Evolutionary conservation across 108 stramenopile species (phyloP).

Genomic region (Skeletonema grethae): DNA sequence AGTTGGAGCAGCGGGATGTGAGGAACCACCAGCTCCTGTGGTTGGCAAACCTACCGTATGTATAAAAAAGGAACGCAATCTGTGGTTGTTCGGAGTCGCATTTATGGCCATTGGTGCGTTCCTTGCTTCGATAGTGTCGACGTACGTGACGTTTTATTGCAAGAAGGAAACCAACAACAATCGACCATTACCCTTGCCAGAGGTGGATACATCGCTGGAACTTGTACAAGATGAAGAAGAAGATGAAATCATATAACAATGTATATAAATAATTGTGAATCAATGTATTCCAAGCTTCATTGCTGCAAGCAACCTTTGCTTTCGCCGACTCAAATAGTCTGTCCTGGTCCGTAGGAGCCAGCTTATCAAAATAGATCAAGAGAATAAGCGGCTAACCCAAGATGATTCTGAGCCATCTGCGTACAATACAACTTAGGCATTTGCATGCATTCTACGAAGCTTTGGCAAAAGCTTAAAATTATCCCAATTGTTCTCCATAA

Average conservation of each 20-base stretch:
- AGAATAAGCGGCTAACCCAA: no score
- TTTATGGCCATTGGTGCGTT: conserved; percentile 31
- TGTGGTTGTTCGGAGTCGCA: conserved; percentile 33
- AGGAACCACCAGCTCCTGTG: background rate
- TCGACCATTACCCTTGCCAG: conserved; percentile 16
- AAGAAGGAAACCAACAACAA: background rate
- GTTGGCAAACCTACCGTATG: conserved; percentile 12
- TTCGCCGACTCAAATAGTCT: no score
- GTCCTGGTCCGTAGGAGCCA: no score
- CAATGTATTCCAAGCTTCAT: no score
- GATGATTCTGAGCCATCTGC: no score
- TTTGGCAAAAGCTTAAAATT: no score
- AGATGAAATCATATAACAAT: conserved; percentile 6
- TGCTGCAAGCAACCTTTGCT: no score
- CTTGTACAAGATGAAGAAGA: conserved; percentile 16
- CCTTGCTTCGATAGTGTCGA: conserved; percentile 13
- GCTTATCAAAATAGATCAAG: no score
- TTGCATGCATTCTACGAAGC: no score
- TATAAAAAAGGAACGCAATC: conserved; percentile 17
- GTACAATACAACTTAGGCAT: no score
- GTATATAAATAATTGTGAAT: no score
- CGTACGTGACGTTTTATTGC: background rate
- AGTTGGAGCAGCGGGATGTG: conserved; percentile 27
- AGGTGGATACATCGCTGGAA: conserved; percentile 23
- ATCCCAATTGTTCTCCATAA: no score